Base-by-base conservation (phyloP, 2,329 filamentous ascomycete genomes). In the Fusarium albosuccineum region DNA sequence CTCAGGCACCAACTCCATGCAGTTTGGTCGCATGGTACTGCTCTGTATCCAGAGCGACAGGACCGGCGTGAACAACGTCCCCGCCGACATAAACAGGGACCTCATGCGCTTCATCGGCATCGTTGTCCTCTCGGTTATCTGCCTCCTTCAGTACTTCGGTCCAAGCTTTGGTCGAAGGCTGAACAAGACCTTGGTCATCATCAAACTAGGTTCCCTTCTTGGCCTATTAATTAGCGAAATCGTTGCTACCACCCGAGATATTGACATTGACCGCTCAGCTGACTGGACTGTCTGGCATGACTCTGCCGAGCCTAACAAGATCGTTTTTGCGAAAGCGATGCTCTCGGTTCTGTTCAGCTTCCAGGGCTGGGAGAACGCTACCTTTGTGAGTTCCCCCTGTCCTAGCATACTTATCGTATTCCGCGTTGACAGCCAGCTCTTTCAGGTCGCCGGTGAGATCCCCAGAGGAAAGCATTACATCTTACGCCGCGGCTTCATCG, bases 311-410 rank as follows among this genome's bases (percentile, higher is more conserved):
- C 17, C n/a, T 2, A 52, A n/a, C 4, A 6, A 14, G 29, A 13
- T 36, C 2, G 4, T 26, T 5, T 58, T 52, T 26, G 55, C 55
- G 17, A 58, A 58, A 9, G 55, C 55, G 6, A 22, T 58, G 10
- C 14, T 58, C 1, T 14, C 30, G 0, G 55, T 58, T 9, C 29
- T 58, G 2, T 58, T 58, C 33, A 58, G 55, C 11, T 58, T 44
- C 14, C 45, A 58, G 13, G 55, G 55, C 2, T 58, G 55, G 55
- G 55, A 58, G 30, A 58, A 58, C 30, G 55, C 55, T 5, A 58
- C 46, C 5, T 58, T 58, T 52, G 55, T 58, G 5, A 36, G 55
- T 53, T 3, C 6, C 27, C 8, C 8, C 22, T 33, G n/a, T 10
- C 11, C 9, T 5, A 2, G 1, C 10, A 1, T 13, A 30, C 16